A percentile compares a stretch with the other conserved stretches of the same genome.
Conservation (phyloP, 805 yeast genomes). For the Nakazawaea populi region DNA sequence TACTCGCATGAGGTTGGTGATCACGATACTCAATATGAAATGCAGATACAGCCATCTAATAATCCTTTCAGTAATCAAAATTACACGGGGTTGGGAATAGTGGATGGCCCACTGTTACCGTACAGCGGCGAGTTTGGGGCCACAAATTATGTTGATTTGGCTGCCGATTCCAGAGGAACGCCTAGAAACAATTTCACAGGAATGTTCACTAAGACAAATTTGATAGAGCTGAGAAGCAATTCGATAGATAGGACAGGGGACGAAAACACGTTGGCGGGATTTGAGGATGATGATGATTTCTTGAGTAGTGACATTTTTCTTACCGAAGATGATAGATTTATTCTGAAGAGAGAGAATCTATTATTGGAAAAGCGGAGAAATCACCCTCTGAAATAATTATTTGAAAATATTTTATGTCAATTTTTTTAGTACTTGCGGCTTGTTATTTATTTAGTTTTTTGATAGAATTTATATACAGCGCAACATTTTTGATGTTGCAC, state of each 20-base stretch:
- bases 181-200: no score
- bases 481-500: no score
- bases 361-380: neutral
- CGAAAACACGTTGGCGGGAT: neutral
- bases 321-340: constrained; percentile 13
- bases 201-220: neutral
- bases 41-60: neutral
- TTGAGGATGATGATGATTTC: constrained; percentile 4
- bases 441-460: neutral
- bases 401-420: neutral
- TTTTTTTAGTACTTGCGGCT: neutral
- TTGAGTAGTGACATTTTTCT: constrained; percentile 12
- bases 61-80: neutral
- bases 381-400: neutral
- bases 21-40: neutral
- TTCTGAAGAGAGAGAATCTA: constrained; percentile 7
- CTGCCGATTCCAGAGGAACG: neutral
- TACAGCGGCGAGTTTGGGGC: neutral
- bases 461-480: no score
- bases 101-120: neutral
- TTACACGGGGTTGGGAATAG: neutral
- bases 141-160: neutral
- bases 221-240: neutral
- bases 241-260: neutral
- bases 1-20: neutral